phyloP scores from a whole-genome alignment of 768 basidiomycete species.

The Serendipita vermifera region DNA sequence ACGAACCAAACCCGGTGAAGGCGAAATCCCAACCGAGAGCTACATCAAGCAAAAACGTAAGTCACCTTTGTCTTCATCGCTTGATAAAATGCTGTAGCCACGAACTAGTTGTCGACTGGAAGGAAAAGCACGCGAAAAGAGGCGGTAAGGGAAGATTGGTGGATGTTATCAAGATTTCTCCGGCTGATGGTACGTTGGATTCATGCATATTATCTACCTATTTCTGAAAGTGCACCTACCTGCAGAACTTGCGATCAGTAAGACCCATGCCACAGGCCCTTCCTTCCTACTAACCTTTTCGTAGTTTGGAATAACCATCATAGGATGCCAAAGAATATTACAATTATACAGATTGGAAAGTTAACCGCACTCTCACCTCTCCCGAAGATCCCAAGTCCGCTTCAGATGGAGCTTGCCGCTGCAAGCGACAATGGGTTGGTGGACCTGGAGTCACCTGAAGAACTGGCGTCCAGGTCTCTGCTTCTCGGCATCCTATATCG shows the following conservation, averaged over 20 bases:
- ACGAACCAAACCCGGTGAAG: slow-evolving; percentile 49
- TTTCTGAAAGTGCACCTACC: background rate
- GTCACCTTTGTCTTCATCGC: slow-evolving; percentile 19
- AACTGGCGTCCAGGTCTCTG: slow-evolving; percentile 52
- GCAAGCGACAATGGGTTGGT: background rate
- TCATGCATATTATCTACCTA: slow-evolving; percentile 13
- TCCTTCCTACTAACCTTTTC: background rate
- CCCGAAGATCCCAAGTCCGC: slow-evolving; percentile 23
- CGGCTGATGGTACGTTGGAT: slow-evolving; percentile 65
- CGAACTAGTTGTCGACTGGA: slow-evolving; percentile 54
- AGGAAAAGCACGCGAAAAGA: slow-evolving; percentile 45
- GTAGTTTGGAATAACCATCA: slow-evolving; percentile 70
- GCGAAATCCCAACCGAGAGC: slow-evolving; percentile 59
- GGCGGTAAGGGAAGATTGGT: slow-evolving; percentile 36
- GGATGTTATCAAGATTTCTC: slow-evolving; percentile 47
- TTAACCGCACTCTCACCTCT: slow-evolving; percentile 39
- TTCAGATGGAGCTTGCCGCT: slow-evolving; percentile 17
- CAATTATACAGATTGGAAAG: slow-evolving; percentile 46
- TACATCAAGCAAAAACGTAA: slow-evolving; percentile 65
- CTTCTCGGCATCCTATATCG: slow-evolving; percentile 57
- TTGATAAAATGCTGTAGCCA: background rate
- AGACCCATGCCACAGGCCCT: slow-evolving; percentile 18
- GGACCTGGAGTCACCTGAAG: slow-evolving; percentile 58
- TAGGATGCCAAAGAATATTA: slow-evolving; percentile 41
- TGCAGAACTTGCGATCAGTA: slow-evolving; percentile 59